A percentile compares a stretch with the other conserved stretches of the same genome.
phyloP scores from a whole-genome alignment of 164 flowering plant species.

The Annona squamosa region DNA sequence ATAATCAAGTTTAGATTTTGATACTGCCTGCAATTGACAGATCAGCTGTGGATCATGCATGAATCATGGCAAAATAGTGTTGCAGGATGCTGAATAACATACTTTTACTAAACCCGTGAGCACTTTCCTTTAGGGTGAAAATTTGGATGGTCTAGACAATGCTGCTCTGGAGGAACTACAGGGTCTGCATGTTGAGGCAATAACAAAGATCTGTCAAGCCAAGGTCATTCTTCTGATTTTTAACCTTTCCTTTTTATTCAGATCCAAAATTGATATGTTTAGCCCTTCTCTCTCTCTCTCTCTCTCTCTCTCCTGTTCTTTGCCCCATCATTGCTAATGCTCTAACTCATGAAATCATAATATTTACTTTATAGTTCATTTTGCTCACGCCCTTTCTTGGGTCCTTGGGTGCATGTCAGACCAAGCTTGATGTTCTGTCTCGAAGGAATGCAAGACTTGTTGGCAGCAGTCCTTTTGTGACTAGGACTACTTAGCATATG shows the following conservation, averaged over 20 bases:
- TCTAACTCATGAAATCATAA: no score
- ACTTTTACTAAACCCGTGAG: neutral
- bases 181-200: conserved; percentile 61
- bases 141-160: conserved; percentile 38
- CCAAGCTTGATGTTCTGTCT: no score
- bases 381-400: no score
- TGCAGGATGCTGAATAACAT: no score
- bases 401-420: no score
- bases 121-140: conserved; percentile 37
- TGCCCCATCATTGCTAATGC: neutral
- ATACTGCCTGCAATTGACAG: neutral
- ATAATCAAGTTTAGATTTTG: neutral
- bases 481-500: no score
- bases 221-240: conserved; percentile 32
- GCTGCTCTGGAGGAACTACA: conserved; percentile 52
- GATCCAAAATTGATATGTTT: neutral
- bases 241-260: neutral
- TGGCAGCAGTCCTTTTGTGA: no score
- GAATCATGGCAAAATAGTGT: neutral
- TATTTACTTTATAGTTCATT: no score
- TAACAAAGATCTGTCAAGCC: conserved; percentile 58
- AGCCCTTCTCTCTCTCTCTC: no score
- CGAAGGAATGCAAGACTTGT: no score
- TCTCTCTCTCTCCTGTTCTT: neutral
- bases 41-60: neutral